Conservation (phyloP, 371 early-diverging fungal genomes). For the Racocetra persica region DNA sequence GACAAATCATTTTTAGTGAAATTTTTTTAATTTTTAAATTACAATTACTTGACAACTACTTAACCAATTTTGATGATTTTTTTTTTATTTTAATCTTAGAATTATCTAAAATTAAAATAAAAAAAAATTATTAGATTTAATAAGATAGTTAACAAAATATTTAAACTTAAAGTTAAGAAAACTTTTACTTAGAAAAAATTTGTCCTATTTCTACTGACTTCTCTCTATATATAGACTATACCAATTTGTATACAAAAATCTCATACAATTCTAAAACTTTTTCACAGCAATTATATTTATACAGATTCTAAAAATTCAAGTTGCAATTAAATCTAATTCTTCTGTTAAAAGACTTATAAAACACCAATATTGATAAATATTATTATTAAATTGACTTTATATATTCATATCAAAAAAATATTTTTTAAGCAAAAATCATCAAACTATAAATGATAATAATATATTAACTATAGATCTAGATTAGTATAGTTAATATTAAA, state of each 20-base stretch:
- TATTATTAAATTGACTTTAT: neutral
- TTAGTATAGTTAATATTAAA: conserved; percentile 6
- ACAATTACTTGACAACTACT: too few relatives aligned
- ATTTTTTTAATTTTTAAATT: too few relatives aligned
- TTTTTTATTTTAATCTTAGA: too few relatives aligned
- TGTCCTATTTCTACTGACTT: too few relatives aligned
- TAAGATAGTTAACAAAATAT: too few relatives aligned
- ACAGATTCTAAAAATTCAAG: conserved; percentile 16
- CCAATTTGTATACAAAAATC: conserved; percentile 3
- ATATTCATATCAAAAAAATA: conserved; percentile 9
- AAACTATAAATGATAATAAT: conserved; percentile 25
- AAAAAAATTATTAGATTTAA: too few relatives aligned
- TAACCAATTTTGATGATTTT: too few relatives aligned
- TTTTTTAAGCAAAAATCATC: neutral
- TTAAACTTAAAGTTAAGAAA: too few relatives aligned
- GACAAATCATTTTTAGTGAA: too few relatives aligned
- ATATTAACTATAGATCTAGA: neutral
- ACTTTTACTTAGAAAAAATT: too few relatives aligned
- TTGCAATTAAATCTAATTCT: conserved; percentile 1
- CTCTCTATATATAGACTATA: too few relatives aligned
- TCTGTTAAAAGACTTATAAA: neutral
- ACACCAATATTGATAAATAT: conserved; percentile 1
- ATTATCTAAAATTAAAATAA: too few relatives aligned
- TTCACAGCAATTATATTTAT: conserved; percentile 1
- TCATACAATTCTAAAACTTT: conserved; percentile 1